Evolutionary conservation across 371 early-diverging fungal genomes (phyloP).

Genomic region (Mortierella sp.): DNA sequence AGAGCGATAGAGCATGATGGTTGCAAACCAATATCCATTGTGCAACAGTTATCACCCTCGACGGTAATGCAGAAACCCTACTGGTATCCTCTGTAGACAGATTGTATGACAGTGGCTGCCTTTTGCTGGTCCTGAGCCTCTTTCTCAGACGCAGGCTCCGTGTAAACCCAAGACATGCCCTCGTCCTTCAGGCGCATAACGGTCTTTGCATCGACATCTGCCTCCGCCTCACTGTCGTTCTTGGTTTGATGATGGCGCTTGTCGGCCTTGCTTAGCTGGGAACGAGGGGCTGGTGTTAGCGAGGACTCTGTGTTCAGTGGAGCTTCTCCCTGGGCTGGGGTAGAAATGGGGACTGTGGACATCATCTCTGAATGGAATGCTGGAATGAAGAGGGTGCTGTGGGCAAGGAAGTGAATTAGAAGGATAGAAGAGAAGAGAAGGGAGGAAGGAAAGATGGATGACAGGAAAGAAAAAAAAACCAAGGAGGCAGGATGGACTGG

Average conservation of each 20-base stretch:
- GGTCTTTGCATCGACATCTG: neutral
- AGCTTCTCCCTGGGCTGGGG: neutral
- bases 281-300: neutral
- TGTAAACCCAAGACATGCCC: neutral
- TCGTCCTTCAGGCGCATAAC: neutral
- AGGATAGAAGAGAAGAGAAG: neutral
- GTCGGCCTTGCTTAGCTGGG: neutral
- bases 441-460: neutral
- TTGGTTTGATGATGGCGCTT: neutral
- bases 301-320: neutral
- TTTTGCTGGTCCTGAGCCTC: conserved; percentile 13
- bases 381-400: neutral
- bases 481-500: neutral
- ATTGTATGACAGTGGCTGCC: conserved; percentile 38
- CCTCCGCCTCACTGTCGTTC: neutral
- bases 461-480: neutral
- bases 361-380: neutral
- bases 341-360: neutral
- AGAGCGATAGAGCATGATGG: neutral
- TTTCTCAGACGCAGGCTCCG: neutral
- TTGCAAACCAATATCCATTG: neutral
- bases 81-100: conserved; percentile 42
- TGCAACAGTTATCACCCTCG: neutral
- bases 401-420: neutral
- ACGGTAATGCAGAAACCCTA: neutral